Evolutionary conservation across 768 basidiomycete genomes (phyloP), one percentile per base, ranked within the genome.

Genomic region (Kwoniella pini): DNA sequence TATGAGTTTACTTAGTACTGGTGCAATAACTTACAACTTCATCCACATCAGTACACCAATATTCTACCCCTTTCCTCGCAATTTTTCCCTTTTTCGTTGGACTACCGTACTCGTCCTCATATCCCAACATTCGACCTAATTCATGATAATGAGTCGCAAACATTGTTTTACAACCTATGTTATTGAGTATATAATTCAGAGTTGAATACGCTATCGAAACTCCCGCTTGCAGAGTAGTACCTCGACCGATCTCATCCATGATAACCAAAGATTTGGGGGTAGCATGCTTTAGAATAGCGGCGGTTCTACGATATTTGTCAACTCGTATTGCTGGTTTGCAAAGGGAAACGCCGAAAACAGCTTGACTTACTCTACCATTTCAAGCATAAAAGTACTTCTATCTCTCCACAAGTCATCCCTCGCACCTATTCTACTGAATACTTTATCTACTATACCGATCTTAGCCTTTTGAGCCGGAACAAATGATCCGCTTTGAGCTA

Each of bases 101-200:
- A 42, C 6, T 6, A 31, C 9, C 22, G 22, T 19, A 15, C 17
- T 36, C 52, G 13, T 48, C 64, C 75, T 52, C 81, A 72, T 57
- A 51, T 0, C 46, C 81, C 77, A 98, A 81, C 84, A 97, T 86
- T 61, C 89, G 86, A 1, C 89, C 87, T 21, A 98, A 80, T 74
- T 97, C 93, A 76, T 98, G 94, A 73, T 96, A 97, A 79, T 99
- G 95, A n/a, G 95, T 99, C 6, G 95, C 95, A 72, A 98, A 99
- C 28, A 99, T 81, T n/a, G 90, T 83, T 17, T 92, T 85, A 72
- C 89, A 91, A 69, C 90, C 90, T 28, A 84, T 83, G 33, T 84
- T 80, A 38, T 86, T 79, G 19, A 97, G 83, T n/a, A 78, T 72
- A 76, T 97, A 87, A 69, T 94, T 87, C 31, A 94, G 82, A 2